phyloP scores from a whole-genome alignment of 2,329 filamentous ascomycete genomes.

The Aureobasidium sp. region DNA sequence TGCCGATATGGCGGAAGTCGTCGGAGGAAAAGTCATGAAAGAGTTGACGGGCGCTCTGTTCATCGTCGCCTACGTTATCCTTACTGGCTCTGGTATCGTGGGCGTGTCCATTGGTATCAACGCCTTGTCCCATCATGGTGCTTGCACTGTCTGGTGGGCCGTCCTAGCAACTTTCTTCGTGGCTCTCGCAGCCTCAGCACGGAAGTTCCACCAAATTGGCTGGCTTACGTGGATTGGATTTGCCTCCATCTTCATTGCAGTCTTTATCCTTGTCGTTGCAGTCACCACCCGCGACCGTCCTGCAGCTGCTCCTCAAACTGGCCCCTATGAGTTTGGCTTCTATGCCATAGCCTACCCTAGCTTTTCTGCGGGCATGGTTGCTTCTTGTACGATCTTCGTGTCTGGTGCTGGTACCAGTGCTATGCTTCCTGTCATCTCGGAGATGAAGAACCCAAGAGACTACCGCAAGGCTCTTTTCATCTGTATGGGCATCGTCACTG shows the following conservation, averaged over 20 bases:
- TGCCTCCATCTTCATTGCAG: conserved; percentile 47
- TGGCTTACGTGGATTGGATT: conserved; percentile 57
- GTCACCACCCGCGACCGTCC: conserved; percentile 51
- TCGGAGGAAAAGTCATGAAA: conserved; percentile 44
- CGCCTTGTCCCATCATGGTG: conserved; percentile 48
- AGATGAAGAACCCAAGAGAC: conserved; percentile 53
- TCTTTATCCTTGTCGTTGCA: conserved; percentile 35
- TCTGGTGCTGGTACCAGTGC: conserved; percentile 51
- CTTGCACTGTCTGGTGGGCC: conserved; percentile 52
- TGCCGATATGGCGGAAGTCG: conserved; percentile 49
- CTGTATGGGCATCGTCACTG: conserved; percentile 50
- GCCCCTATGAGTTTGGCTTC: conserved; percentile 53
- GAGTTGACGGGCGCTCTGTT: conserved; percentile 50
- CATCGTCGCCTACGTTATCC: conserved; percentile 50
- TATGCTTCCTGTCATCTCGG: conserved; percentile 56
- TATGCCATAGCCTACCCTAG: conserved; percentile 46
- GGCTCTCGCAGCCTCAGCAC: conserved; percentile 42
- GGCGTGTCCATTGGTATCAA: conserved; percentile 53
- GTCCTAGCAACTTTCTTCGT: conserved; percentile 45
- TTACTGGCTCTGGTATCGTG: conserved; percentile 49
- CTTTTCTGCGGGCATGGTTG: conserved; percentile 52
- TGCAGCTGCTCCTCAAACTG: conserved; percentile 51
- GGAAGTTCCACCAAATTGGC: conserved; percentile 52
- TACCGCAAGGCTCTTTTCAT: conserved; percentile 53
- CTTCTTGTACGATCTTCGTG: conserved; percentile 51